A percentile compares a stretch with the other conserved stretches of the same genome.
Conservation (phyloP, 345 rosid species). For the Salix purpurea region DNA sequence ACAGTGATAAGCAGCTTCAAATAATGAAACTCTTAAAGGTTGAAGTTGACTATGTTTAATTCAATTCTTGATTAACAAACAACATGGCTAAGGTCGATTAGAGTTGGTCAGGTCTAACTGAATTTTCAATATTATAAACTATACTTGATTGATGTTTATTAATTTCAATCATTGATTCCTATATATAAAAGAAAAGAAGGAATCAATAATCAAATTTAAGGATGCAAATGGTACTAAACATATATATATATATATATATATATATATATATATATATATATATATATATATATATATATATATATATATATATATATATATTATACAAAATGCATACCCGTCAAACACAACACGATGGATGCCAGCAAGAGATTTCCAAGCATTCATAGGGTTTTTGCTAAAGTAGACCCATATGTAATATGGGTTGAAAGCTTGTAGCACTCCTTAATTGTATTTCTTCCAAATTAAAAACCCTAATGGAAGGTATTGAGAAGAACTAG, state of each 20-base stretch:
- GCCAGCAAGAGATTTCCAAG: conserved; percentile 59
- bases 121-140: too few relatives aligned
- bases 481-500: conserved; percentile 11
- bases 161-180: too few relatives aligned
- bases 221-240: too few relatives aligned
- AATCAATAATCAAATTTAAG: too few relatives aligned
- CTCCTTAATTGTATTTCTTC: conserved; percentile 27
- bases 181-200: too few relatives aligned
- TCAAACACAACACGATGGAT: conserved; percentile 30
- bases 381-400: conserved; percentile 34
- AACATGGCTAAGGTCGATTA: too few relatives aligned
- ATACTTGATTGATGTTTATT: too few relatives aligned
- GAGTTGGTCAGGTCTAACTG: too few relatives aligned
- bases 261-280: background rate
- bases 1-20: too few relatives aligned
- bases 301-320: background rate
- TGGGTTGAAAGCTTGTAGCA: conserved; percentile 36
- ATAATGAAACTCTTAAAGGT: too few relatives aligned
- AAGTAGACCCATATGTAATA: conserved; percentile 34
- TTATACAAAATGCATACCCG: conserved; percentile 23
- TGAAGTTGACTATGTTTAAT: too few relatives aligned
- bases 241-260: background rate
- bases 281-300: background rate
- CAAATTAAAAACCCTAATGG: conserved; percentile 41
- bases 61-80: too few relatives aligned